Evolutionary conservation across 768 basidiomycete genomes (phyloP).

Genomic region (Auricularia sp.): DNA sequence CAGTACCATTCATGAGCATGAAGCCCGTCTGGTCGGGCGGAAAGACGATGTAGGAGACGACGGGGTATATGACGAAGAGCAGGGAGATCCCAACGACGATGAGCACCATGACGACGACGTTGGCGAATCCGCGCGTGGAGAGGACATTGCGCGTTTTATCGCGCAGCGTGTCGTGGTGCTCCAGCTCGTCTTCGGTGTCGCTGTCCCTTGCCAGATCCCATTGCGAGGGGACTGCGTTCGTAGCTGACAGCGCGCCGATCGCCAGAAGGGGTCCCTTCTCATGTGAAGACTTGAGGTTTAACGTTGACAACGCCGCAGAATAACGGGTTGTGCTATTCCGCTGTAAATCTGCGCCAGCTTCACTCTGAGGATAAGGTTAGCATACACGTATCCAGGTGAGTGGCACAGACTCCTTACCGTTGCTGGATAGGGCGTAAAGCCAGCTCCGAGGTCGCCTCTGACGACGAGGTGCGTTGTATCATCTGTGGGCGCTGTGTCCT

Average conservation of each 20-base stretch:
- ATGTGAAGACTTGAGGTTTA: neutral
- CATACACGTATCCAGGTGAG: neutral
- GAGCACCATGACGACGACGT: slow-evolving; percentile 62
- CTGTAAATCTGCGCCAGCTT: neutral
- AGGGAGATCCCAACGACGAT: slow-evolving; percentile 59
- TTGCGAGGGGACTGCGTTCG: neutral
- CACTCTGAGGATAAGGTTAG: neutral
- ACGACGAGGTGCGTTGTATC: neutral
- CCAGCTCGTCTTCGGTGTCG: neutral
- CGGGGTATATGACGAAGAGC: slow-evolving; percentile 84
- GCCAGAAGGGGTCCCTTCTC: neutral
- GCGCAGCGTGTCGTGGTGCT: neutral
- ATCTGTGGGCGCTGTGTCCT: neutral
- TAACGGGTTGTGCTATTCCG: neutral
- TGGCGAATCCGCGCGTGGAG: slow-evolving; percentile 64
- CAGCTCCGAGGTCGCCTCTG: neutral
- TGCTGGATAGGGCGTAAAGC: neutral
- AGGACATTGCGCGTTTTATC: slow-evolving; percentile 22
- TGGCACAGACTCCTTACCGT: neutral
- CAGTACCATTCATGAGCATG: slow-evolving; percentile 58
- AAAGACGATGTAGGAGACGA: slow-evolving; percentile 43
- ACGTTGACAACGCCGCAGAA: neutral
- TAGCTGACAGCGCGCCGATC: neutral
- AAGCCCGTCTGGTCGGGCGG: slow-evolving; percentile 30
- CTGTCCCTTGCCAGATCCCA: neutral